Evolutionary conservation across 352 stramenopile genomes (phyloP), one percentile per base, ranked within the genome.

Genomic region (Halophytophthora batemanensis): DNA sequence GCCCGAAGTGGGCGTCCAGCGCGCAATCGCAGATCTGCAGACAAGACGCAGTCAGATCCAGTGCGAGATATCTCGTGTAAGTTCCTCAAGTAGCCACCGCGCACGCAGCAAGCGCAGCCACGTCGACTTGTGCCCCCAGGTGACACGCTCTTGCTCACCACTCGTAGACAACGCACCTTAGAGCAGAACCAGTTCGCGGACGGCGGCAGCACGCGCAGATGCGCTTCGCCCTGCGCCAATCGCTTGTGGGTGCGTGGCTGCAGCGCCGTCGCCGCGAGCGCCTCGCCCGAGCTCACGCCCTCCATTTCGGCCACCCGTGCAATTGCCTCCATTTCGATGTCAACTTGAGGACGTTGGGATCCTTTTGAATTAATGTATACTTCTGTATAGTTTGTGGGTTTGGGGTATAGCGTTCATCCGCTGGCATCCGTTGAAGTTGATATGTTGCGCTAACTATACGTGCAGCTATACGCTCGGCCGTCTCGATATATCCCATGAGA

Each of bases 141-240:
- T 8, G 25, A 31, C 25, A 8, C 25, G 25, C 25, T 31, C 8
- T 31, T 8, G 25, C 25, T 8, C 25, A 58, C 36, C 55, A 25
- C 36, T 45, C 44, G 0, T 1, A n/a, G 38, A 36, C 21, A 1
- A 64, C 53, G 25, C 19, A 91, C 81, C 68, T 92, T 75, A 3
- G 82, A 80, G 61, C 70, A 88, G 41, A 85, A 90, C 79, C 82
- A 93, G 72, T 90, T 90, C 39, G 75, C 59, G 17, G 77, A 87
- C 8, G 77, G 71, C 11, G 76, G 74, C 3, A 90, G 52, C 39
- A 87, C 61, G 45, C 64, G 64, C 36, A 77, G 23, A 13, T 76
- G 57, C 11, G 55, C 53, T 7, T 54, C 29, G 0, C 36, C 28
- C 33, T 17, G 33, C 33, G 15, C 33, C 11, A 38, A 17, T 17